These are phyloP conservation scores for Mucor mucedo DNA, from an alignment of 371 early-diverging fungal genomes.

Conservation along the genomic window DNA sequence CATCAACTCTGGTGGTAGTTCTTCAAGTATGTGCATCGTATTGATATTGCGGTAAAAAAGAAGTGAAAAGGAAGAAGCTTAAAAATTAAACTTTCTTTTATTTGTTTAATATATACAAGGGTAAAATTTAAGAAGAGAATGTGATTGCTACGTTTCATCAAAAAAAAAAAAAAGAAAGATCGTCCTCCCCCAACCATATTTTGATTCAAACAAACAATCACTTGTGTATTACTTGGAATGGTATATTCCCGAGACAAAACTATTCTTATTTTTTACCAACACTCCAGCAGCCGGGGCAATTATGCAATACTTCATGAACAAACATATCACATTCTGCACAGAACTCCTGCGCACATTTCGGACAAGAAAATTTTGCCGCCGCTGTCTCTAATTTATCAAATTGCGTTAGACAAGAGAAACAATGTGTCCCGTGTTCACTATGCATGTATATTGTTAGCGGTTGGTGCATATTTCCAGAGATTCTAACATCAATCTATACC, in stretches of 20 bases:
- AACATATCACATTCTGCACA: slow-evolving; percentile 95
- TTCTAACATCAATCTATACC: slow-evolving; percentile 25
- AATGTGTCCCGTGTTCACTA: slow-evolving; percentile 38
- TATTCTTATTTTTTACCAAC: slow-evolving; percentile 27
- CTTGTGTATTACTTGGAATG: not conserved
- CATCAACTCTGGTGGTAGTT: slow-evolving; percentile 31
- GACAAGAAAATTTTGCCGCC: slow-evolving; percentile 68
- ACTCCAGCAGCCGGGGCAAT: slow-evolving; percentile 88
- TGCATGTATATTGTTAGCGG: not conserved
- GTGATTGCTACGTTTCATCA: slow-evolving; percentile 12
- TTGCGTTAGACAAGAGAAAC: slow-evolving; percentile 49
- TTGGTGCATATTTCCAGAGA: not conserved
- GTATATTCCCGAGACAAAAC: slow-evolving; percentile 21
- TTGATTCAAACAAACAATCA: slow-evolving; percentile 1
- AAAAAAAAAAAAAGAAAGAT: slow-evolving; percentile 2
- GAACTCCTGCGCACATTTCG: slow-evolving; percentile 78
- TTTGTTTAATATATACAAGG: slow-evolving; percentile 11
- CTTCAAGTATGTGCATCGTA: slow-evolving; percentile 6
- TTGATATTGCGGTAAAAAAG: not conserved
- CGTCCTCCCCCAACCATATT: not conserved
- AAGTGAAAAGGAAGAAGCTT: not conserved
- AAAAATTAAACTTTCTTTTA: slow-evolving; percentile 3
- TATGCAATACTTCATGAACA: slow-evolving; percentile 92
- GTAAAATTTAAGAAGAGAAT: slow-evolving; percentile 5
- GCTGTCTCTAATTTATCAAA: slow-evolving; percentile 45